phyloP scores from a whole-genome alignment of 1,139 yeast species.

The Taphrina communis region DNA sequence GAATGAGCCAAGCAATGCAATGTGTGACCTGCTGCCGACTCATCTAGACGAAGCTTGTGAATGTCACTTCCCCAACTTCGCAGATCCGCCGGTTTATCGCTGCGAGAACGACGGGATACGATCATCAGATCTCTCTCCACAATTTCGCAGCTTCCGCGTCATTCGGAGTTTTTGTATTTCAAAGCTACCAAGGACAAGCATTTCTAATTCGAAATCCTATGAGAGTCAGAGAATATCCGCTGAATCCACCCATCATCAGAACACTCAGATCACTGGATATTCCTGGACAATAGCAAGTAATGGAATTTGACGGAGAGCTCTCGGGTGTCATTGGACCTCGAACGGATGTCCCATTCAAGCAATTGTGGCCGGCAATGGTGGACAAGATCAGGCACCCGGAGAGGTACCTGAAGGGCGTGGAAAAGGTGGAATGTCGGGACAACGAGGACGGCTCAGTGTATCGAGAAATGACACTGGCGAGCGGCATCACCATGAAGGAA shows the following conservation, averaged over 20 bases:
- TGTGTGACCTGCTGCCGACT: no score
- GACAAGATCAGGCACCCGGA: conserved; percentile 37
- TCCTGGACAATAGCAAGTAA: neutral
- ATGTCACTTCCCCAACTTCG: neutral
- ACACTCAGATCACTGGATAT: no score
- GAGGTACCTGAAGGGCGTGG: conserved; percentile 22
- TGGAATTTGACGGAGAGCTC: conserved; percentile 17
- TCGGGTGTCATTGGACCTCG: conserved; percentile 18
- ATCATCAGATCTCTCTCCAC: neutral
- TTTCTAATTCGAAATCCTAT: no score
- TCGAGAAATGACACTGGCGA: conserved; percentile 33
- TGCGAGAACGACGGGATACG: conserved; percentile 1
- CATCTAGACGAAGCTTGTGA: no score
- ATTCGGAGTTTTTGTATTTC: neutral
- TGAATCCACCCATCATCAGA: no score
- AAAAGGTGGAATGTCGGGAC: conserved; percentile 11
- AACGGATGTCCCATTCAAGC: conserved; percentile 14
- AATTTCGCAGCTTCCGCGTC: neutral
- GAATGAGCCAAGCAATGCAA: no score
- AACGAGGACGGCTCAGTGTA: conserved; percentile 26
- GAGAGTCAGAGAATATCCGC: no score
- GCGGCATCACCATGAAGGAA: conserved; percentile 30
- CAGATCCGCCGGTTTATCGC: neutral
- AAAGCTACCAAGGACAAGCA: no score
- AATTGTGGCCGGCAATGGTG: conserved; percentile 33